Evolutionary conservation across 345 rosid genomes (phyloP).

Genomic region (Aegle marmelos): DNA sequence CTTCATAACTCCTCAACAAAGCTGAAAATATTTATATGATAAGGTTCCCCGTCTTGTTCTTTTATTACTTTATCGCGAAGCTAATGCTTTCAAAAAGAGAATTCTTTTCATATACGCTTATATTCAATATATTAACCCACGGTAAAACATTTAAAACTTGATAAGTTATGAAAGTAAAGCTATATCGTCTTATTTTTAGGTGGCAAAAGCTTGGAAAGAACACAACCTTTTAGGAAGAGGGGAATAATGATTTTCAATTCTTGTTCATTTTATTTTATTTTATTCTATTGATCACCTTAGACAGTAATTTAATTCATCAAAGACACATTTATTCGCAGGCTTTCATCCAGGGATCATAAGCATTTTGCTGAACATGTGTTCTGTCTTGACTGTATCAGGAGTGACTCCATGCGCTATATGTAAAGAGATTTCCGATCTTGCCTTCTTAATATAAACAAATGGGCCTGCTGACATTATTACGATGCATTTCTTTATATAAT

Average conservation of each 20-base stretch:
- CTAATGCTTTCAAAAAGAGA: too few species aligned
- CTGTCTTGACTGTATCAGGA: slow-evolving; percentile 90
- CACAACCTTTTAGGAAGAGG: too few species aligned
- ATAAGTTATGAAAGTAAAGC: too few species aligned
- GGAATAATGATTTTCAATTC: too few species aligned
- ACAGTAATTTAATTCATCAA: background rate
- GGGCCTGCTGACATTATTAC: background rate
- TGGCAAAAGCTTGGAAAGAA: background rate
- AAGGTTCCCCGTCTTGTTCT: too few species aligned
- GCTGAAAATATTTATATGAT: too few species aligned
- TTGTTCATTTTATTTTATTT: too few species aligned
- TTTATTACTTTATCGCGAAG: too few species aligned
- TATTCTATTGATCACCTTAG: background rate
- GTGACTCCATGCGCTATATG: slow-evolving; percentile 95
- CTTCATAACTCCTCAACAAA: too few species aligned
- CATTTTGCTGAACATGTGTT: slow-evolving; percentile 64
- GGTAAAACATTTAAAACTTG: too few species aligned
- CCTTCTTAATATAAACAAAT: background rate
- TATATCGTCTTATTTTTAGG: background rate
- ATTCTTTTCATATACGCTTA: too few species aligned
- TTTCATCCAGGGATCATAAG: background rate
- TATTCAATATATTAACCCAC: too few species aligned
- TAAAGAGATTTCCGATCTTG: slow-evolving; percentile 34
- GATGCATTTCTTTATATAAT: background rate
- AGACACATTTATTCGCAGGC: slow-evolving; percentile 2